Evolutionary conservation across 331 rosid species (phyloP).

Genomic region (Phaseolus coccineus): DNA sequence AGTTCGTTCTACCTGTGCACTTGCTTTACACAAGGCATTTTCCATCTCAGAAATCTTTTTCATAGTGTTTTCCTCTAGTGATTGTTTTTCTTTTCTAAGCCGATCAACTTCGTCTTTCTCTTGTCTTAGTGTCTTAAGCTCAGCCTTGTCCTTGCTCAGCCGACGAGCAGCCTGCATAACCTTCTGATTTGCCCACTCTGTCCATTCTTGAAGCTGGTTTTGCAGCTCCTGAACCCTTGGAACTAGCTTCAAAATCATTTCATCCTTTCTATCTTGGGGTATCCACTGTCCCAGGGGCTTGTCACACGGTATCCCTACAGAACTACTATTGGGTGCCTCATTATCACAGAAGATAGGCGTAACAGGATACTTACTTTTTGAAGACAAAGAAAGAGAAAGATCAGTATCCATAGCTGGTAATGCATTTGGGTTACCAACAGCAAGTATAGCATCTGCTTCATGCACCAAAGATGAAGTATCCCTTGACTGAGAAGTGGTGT

Average conservation of each 20-base stretch:
- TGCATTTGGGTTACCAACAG: slow-evolving; percentile 46
- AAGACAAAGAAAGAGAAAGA: slow-evolving; percentile 80
- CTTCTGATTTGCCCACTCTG: slow-evolving; percentile 95
- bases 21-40: slow-evolving; percentile 82
- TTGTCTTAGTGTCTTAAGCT: slow-evolving; percentile 77
- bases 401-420: slow-evolving; percentile 65
- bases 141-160: slow-evolving; percentile 85
- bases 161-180: slow-evolving; percentile 97
- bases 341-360: slow-evolving; percentile 55
- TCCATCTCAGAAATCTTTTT: slow-evolving; percentile 94
- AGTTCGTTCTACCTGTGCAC: slow-evolving; percentile 87
- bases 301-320: slow-evolving; percentile 61
- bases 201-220: slow-evolving; percentile 92
- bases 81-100: slow-evolving; percentile 79
- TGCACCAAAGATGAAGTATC: slow-evolving; percentile 47
- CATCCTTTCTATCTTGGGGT: slow-evolving; percentile 83
- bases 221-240: slow-evolving; percentile 77
- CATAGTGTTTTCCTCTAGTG: slow-evolving; percentile 81
- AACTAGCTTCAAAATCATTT: slow-evolving; percentile 74
- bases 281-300: slow-evolving; percentile 67
- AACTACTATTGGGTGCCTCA: slow-evolving; percentile 52
- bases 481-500: slow-evolving; percentile 48
- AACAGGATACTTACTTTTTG: slow-evolving; percentile 55
- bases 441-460: slow-evolving; percentile 42
- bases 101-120: slow-evolving; percentile 94